Base-by-base conservation (phyloP, 306 rosid species). In the Abrus precatorius region DNA sequence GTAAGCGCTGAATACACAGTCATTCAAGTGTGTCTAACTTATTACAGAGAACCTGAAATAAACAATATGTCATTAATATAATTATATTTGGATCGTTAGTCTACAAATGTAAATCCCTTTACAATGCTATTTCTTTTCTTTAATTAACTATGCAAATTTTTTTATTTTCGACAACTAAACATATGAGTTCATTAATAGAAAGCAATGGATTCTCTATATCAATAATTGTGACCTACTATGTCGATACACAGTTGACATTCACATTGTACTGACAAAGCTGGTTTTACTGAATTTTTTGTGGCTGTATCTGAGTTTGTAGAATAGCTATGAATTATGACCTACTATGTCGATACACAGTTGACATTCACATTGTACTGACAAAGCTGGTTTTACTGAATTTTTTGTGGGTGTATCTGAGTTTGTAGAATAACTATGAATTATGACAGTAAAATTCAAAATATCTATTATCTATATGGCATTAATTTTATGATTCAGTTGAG, bases 1-100 rank as follows among this genome's bases (percentile, higher is more conserved):
- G 99, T 95, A 69, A 80, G 81, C 69, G 38, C 28, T 48, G 40
- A 38, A 80, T 76, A 54, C 64, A 20, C 38, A 38, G 28, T 65
- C 69, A 34, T 66, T 84, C 49, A 29, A 44, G 61, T 7, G 10
- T 56, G 72, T 84, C 32, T 54, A 55, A 57, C 76, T 69, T 68
- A 60, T 60, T 66, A 5, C 13, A 1, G 69, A 56, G 40, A 63
- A 60, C 50, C 66, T 34, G 55, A 47, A 74, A 66, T 45, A 12
- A 81, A 73, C 30, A 32, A 10, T 30, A 5, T 75, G 47, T 29
- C 47, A 61, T 61, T 33, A n/a, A 76, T 80, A 72, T 69, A 50
- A 74, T 60, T 43, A 49, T 67, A 44, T 34, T 10, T 52, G 73
- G n/a, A 13, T 69, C 69, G 32, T 69, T 54, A 49, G 3, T 14